Evolutionary conservation across 208 protist species (phyloP).

Genomic region (Phytomonas francai): DNA sequence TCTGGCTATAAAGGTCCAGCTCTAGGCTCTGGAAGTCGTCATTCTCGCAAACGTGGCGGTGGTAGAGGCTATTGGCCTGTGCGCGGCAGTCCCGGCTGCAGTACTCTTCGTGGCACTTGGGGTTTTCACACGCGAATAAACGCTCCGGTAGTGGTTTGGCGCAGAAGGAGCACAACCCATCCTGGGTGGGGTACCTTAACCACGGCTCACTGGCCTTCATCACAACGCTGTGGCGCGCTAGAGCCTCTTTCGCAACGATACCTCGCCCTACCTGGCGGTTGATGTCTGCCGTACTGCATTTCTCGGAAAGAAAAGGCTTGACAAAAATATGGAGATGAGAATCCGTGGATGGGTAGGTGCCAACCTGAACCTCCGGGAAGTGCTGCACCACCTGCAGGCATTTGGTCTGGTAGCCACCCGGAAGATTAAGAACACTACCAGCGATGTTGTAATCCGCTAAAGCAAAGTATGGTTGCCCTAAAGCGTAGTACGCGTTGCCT

Average conservation of each 20-base stretch:
- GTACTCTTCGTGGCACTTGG: constrained; percentile 82
- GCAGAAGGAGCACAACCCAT: constrained; percentile 56
- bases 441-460: constrained; percentile 82
- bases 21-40: constrained; percentile 69
- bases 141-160: constrained; percentile 47
- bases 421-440: constrained; percentile 41
- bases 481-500: constrained; percentile 79
- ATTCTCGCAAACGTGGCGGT: constrained; percentile 58
- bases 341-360: constrained; percentile 50
- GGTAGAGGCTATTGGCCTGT: constrained; percentile 50
- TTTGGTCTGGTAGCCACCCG: constrained; percentile 41
- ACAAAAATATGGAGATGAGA: constrained; percentile 75
- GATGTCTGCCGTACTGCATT: constrained; percentile 30
- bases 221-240: constrained; percentile 24
- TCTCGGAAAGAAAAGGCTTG: constrained; percentile 46
- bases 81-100: constrained; percentile 77
- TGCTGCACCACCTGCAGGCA: constrained; percentile 34
- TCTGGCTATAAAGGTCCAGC: constrained; percentile 71
- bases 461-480: constrained; percentile 78
- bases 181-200: constrained; percentile 60
- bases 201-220: constrained; percentile 44
- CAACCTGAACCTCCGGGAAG: constrained; percentile 57
- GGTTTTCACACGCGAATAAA: constrained; percentile 56
- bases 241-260: constrained; percentile 33
- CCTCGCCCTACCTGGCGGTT: constrained; percentile 35